Conservation (phyloP, 2,329 filamentous ascomycete genomes). For the Aquanectria penicillioides region DNA sequence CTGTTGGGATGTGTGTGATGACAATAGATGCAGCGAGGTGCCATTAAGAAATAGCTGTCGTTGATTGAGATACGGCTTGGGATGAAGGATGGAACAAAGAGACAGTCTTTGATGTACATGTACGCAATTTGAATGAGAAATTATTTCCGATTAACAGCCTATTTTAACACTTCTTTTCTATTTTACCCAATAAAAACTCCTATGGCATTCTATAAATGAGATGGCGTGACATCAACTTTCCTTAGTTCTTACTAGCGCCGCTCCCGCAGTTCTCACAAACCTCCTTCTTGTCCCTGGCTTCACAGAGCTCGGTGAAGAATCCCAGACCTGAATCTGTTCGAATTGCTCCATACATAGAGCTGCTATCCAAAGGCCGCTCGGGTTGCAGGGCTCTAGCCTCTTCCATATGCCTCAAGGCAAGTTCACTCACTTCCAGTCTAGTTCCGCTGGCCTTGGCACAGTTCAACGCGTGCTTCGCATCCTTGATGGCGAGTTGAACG, state of each 20-base stretch:
- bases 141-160: too few species aligned
- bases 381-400: constrained; percentile 6
- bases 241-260: not conserved
- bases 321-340: constrained; percentile 12
- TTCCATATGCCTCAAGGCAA: constrained; percentile 13
- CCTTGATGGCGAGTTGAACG: constrained; percentile 17
- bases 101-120: too few species aligned
- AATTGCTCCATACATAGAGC: constrained; percentile 15
- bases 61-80: too few species aligned
- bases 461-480: constrained; percentile 16
- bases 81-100: too few species aligned
- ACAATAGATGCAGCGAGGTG: not conserved
- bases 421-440: constrained; percentile 7
- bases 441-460: constrained; percentile 6
- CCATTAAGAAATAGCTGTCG: not conserved
- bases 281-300: constrained; percentile 2
- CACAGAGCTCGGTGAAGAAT: constrained; percentile 13
- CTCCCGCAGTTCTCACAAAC: not conserved
- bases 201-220: too few species aligned
- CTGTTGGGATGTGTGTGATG: not conserved
- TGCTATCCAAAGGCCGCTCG: constrained; percentile 15
- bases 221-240: too few species aligned
- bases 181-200: too few species aligned
- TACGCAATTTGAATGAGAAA: too few species aligned
- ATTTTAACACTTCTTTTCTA: too few species aligned